phyloP scores from a whole-genome alignment of 1,284 basidiomycete species.

The Cutaneotrichosporon sp. region DNA sequence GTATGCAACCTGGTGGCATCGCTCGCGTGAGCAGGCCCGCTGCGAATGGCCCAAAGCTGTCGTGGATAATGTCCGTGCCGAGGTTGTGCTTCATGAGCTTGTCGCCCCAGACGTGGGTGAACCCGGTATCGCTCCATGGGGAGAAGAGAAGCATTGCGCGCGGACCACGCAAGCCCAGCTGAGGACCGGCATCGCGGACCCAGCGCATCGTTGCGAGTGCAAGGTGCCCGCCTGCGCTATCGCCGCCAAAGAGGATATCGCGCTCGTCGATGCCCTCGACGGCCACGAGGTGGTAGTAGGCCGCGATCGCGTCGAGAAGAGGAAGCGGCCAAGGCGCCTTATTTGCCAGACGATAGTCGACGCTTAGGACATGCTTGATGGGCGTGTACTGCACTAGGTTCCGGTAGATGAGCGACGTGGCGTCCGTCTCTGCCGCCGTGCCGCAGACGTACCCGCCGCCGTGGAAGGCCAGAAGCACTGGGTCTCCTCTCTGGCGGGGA shows the following conservation, averaged over 20 bases:
- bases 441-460: conserved; percentile 49
- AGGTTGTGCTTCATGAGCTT: conserved; percentile 35
- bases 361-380: conserved; percentile 43
- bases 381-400: conserved; percentile 40
- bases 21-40: conserved; percentile 44
- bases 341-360: conserved; percentile 45
- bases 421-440: conserved; percentile 44
- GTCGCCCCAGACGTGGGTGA: conserved; percentile 45
- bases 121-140: conserved; percentile 61
- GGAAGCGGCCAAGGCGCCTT: conserved; percentile 61
- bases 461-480: conserved; percentile 45
- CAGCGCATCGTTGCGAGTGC: conserved; percentile 56
- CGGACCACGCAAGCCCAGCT: conserved; percentile 48
- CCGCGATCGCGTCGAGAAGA: conserved; percentile 63
- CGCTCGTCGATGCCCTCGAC: conserved; percentile 56
- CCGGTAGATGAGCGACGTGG: conserved; percentile 42
- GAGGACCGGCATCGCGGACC: conserved; percentile 38
- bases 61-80: conserved; percentile 44
- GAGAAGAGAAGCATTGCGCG: conserved; percentile 61
- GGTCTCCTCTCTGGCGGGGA: conserved; percentile 32
- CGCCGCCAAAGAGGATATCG: conserved; percentile 65
- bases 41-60: conserved; percentile 48
- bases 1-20: conserved; percentile 33
- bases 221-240: conserved; percentile 70
- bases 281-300: conserved; percentile 62